Evolutionary conservation across 129 eudicot species (phyloP).

Genomic region (Erigeron canadensis): DNA sequence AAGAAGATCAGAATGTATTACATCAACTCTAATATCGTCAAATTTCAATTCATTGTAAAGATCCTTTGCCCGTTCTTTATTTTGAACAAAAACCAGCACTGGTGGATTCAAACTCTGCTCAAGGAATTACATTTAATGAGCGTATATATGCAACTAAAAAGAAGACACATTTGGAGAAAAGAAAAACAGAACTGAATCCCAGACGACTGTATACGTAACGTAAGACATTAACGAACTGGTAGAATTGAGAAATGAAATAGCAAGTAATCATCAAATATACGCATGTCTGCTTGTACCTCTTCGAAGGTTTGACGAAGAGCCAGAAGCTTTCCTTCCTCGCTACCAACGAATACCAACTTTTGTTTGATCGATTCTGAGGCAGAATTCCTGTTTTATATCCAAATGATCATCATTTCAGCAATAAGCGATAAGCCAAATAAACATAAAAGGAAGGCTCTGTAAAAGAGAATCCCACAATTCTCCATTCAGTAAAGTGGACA

Average conservation of each 20-base stretch:
- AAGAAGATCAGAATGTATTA: slow-evolving; percentile 78
- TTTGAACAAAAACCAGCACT: slow-evolving; percentile 86
- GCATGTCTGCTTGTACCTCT: slow-evolving; percentile 52
- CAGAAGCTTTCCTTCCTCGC: slow-evolving; percentile 94
- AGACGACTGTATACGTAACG: not conserved
- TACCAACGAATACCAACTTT: slow-evolving; percentile 77
- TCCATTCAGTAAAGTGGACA: not conserved
- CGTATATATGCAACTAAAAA: slow-evolving; percentile 10
- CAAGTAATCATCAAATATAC: not conserved
- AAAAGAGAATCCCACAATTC: slow-evolving; percentile 3
- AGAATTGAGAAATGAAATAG: not conserved
- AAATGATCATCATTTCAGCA: slow-evolving; percentile 10
- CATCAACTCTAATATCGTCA: slow-evolving; percentile 78
- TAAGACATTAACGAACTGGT: not conserved
- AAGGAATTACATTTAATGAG: not conserved
- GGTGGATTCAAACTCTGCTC: slow-evolving; percentile 93
- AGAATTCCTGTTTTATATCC: slow-evolving; percentile 57
- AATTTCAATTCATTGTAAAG: slow-evolving; percentile 66
- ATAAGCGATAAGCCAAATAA: not conserved
- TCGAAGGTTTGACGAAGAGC: slow-evolving; percentile 94
- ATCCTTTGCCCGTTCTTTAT: slow-evolving; percentile 80
- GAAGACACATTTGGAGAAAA: not conserved
- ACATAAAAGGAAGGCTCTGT: not conserved
- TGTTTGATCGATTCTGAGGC: slow-evolving; percentile 88
- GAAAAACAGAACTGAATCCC: not conserved